phyloP scores from a whole-genome alignment of 2,329 filamentous ascomycete species.

The Didymella glomerata region DNA sequence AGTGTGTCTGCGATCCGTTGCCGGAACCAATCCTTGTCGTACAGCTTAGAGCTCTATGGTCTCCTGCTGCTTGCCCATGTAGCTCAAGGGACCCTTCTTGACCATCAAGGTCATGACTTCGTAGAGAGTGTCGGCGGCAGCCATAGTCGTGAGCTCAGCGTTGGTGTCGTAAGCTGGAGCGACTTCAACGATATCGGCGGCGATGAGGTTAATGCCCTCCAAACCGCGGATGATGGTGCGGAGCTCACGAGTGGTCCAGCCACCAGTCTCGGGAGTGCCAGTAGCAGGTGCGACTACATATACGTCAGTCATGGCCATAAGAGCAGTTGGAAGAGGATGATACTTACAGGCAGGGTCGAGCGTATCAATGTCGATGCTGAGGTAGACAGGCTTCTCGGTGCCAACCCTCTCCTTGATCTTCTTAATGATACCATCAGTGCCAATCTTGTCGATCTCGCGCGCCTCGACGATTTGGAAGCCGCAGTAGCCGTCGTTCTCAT shows the following conservation, averaged over 20 bases:
- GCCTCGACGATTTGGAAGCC: constrained; percentile 85
- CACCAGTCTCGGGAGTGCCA: constrained; percentile 78
- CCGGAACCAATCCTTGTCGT: background rate
- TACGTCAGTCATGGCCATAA: constrained; percentile 11
- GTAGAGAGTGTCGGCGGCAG: constrained; percentile 74
- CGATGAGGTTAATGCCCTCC: constrained; percentile 73
- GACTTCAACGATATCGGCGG: constrained; percentile 77
- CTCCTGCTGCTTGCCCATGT: constrained; percentile 50
- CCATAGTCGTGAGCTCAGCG: constrained; percentile 77
- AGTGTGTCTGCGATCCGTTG: background rate
- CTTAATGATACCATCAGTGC: constrained; percentile 77
- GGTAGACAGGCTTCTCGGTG: constrained; percentile 76
- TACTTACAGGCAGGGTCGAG: constrained; percentile 78
- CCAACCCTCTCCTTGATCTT: constrained; percentile 79
- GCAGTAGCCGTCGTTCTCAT: constrained; percentile 85
- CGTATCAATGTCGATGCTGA: constrained; percentile 88
- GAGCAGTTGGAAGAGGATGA: background rate
- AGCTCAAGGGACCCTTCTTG: constrained; percentile 74
- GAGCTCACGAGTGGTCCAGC: constrained; percentile 77
- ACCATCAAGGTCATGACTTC: constrained; percentile 86
- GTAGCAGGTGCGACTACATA: constrained; percentile 71
- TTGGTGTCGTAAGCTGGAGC: constrained; percentile 77
- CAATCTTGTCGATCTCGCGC: constrained; percentile 73
- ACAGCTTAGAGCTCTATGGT: constrained; percentile 36
- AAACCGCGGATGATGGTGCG: constrained; percentile 75